A percentile compares a stretch with the other conserved stretches of the same genome.
These are phyloP conservation scores for Torulaspora gathmanii DNA, from an alignment of 805 yeast species.

Conservation along the genomic window DNA sequence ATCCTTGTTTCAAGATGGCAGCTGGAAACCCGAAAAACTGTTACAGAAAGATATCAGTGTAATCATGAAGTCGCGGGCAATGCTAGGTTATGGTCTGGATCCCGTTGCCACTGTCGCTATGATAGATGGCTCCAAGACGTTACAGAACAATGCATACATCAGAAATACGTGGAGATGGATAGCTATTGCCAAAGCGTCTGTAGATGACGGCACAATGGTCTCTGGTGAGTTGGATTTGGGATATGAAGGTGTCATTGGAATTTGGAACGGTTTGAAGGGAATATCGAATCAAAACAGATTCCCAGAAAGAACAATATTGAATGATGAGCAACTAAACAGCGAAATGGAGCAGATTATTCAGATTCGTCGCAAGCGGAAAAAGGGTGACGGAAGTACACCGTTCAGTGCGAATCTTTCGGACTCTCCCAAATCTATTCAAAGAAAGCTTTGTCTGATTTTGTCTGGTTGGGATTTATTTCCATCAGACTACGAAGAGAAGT, in stretches of 20 bases:
- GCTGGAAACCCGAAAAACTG: slow-evolving; percentile 40
- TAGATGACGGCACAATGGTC: slow-evolving; percentile 60
- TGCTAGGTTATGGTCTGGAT: slow-evolving; percentile 65
- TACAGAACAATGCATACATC: slow-evolving; percentile 51
- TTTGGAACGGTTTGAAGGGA: slow-evolving; percentile 75
- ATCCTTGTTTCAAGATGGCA: slow-evolving; percentile 20
- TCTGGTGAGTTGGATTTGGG: slow-evolving; percentile 73
- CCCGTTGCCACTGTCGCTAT: slow-evolving; percentile 59
- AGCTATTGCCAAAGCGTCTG: slow-evolving; percentile 60
- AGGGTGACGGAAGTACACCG: slow-evolving; percentile 21
- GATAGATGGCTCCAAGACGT: slow-evolving; percentile 46
- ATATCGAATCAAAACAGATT: slow-evolving; percentile 47
- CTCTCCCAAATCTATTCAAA: slow-evolving; percentile 47
- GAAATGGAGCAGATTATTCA: slow-evolving; percentile 39
- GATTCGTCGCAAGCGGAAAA: slow-evolving; percentile 35
- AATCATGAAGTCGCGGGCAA: slow-evolving; percentile 66
- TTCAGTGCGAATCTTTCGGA: slow-evolving; percentile 22
- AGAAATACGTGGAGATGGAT: slow-evolving; percentile 92
- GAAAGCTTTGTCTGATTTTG: slow-evolving; percentile 74
- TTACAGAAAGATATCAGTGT: slow-evolving; percentile 70
- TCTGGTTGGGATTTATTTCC: slow-evolving; percentile 88
- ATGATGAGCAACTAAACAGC: slow-evolving; percentile 33
- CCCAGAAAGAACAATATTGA: slow-evolving; percentile 27
- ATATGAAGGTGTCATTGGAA: slow-evolving; percentile 80
- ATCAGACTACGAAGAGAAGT: slow-evolving; percentile 66